Conservation (phyloP, 1,284 basidiomycete species). For the Leccinum ponderosum region DNA sequence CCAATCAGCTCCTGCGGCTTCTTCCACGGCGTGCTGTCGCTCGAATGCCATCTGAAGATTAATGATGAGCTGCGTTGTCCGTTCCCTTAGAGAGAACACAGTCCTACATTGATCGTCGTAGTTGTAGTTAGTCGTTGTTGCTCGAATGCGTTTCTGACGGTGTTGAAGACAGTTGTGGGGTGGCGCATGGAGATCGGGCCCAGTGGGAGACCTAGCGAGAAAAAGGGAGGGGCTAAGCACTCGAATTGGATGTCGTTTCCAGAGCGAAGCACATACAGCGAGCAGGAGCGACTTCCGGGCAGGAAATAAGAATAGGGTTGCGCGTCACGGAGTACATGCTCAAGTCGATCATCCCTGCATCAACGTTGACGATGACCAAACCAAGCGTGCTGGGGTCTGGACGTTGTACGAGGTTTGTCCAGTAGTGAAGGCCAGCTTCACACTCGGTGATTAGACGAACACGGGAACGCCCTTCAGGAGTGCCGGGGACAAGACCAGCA, state of each 20-base stretch:
- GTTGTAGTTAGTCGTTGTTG: neutral
- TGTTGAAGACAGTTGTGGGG: neutral
- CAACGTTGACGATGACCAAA: neutral
- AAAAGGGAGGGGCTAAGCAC: neutral
- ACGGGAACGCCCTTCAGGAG: constrained; percentile 17
- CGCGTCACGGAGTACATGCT: neutral
- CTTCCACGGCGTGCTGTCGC: neutral
- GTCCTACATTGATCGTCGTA: neutral
- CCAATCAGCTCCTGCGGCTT: neutral
- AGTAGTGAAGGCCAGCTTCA: constrained; percentile 49
- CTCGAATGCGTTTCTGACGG: neutral
- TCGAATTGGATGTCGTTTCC: neutral
- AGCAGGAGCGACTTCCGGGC: neutral
- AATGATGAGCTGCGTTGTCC: neutral
- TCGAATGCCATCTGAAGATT: neutral
- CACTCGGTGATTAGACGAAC: constrained; percentile 48
- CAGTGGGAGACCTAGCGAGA: neutral
- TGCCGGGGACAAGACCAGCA: constrained; percentile 30
- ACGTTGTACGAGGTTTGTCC: constrained; percentile 27
- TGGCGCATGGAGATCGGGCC: neutral
- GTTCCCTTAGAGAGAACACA: neutral
- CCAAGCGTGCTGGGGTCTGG: neutral
- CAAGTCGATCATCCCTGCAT: neutral
- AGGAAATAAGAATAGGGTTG: neutral
- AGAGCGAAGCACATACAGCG: neutral